Percentiles rank a stretch among this genome's conserved stretches.
phyloP scores from a whole-genome alignment of 164 flowering plant genomes.

The grape (Vitis vinifera) region ASM3070453v1 NC_081806.1:6745001-6745500 shows the following conservation, averaged over 20 bases:
- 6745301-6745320: conserved; percentile 14
- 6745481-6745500: no score
- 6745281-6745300: conserved; percentile 21
- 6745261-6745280: conserved; percentile 30
- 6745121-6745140: no score
- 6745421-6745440: conserved; percentile 17
- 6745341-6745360: conserved; percentile 11
- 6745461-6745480: neutral
- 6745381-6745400: conserved; percentile 13
- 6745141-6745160: conserved; percentile 2
- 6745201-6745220: neutral
- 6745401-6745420: conserved; percentile 7
- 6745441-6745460: conserved; percentile 12
- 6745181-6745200: conserved; percentile 7
- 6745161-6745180: conserved; percentile 14
- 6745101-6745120: neutral
- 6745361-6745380: conserved; percentile 16
- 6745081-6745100: neutral
- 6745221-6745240: conserved; percentile 8
- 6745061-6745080: neutral
- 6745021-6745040: no score
- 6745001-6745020: no score
- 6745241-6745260: conserved; percentile 20
- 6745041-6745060: no score
- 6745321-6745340: conserved; percentile 16